These are phyloP conservation scores for Aspergillus biplanus DNA, from an alignment of 495 filamentous ascomycete species.

Conservation along the genomic window DNA sequence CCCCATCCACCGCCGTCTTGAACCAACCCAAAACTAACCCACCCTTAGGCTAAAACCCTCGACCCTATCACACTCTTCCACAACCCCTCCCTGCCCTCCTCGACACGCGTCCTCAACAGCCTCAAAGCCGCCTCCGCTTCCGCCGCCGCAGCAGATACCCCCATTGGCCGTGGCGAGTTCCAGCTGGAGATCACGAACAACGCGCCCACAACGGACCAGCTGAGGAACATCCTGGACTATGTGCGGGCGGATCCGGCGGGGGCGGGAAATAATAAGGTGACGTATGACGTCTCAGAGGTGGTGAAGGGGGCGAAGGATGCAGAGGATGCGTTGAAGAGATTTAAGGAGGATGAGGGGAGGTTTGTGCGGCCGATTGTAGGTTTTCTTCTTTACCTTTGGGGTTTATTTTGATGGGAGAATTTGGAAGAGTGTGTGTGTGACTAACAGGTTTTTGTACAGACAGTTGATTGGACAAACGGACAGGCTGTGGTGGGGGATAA, in stretches of 20 bases:
- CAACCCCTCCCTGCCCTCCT: slow-evolving; percentile 66
- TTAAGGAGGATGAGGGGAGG: slow-evolving; percentile 60
- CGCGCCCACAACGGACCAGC: slow-evolving; percentile 79
- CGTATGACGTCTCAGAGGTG: slow-evolving; percentile 51
- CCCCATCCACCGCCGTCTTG: background rate
- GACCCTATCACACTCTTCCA: slow-evolving; percentile 98
- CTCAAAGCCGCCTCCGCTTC: slow-evolving; percentile 75
- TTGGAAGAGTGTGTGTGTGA: background rate
- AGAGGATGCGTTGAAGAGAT: slow-evolving; percentile 75
- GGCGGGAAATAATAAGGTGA: slow-evolving; percentile 29
- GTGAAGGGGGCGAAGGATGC: slow-evolving; percentile 71
- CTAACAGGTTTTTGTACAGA: slow-evolving; percentile 46
- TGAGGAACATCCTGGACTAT: slow-evolving; percentile 87
- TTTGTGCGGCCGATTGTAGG: slow-evolving; percentile 76
- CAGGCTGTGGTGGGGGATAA: slow-evolving; percentile 73
- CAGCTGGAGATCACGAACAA: slow-evolving; percentile 84
- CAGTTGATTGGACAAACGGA: slow-evolving; percentile 94
- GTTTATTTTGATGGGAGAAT: background rate
- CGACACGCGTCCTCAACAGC: slow-evolving; percentile 66
- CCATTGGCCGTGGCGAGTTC: slow-evolving; percentile 68
- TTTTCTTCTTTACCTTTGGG: slow-evolving; percentile 23
- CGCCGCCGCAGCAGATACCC: slow-evolving; percentile 40
- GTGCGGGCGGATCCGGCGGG: slow-evolving; percentile 57
- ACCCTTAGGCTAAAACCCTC: slow-evolving; percentile 70
- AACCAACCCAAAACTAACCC: slow-evolving; percentile 13